phyloP scores from a whole-genome alignment of 257 asterid species.

The Solanum habrochaites region DNA sequence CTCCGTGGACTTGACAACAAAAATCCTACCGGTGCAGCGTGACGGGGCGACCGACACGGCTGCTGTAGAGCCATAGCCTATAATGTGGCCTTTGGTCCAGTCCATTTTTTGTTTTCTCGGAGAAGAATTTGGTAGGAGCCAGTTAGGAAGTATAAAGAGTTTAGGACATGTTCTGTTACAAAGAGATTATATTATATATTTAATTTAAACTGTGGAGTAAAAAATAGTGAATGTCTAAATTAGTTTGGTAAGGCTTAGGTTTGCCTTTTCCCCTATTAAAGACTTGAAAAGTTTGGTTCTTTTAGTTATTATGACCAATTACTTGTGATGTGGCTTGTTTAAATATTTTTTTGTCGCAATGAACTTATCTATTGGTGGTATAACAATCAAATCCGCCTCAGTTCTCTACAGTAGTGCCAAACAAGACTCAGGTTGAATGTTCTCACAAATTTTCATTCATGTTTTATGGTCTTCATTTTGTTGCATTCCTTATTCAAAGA shows the following conservation, averaged over 20 bases:
- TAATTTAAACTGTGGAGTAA: background rate
- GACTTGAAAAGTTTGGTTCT: too few species aligned
- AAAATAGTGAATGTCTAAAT: background rate
- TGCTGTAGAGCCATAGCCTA: conserved; percentile 65
- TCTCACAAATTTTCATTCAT: too few species aligned
- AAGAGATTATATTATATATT: background rate
- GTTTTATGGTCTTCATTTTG: too few species aligned
- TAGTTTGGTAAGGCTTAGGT: background rate
- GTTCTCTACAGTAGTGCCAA: too few species aligned
- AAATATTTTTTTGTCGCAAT: background rate
- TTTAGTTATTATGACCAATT: too few species aligned
- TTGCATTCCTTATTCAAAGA: too few species aligned
- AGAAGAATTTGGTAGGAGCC: background rate
- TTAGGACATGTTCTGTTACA: conserved; percentile 1
- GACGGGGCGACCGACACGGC: conserved; percentile 38
- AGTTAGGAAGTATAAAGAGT: background rate
- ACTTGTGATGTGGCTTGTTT: background rate
- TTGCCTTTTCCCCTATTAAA: too few species aligned
- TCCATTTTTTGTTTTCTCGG: conserved; percentile 10
- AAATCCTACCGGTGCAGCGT: conserved; percentile 7
- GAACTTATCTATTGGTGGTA: background rate
- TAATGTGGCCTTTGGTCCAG: conserved; percentile 57
- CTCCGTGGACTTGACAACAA: conserved; percentile 61
- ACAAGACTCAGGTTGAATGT: too few species aligned
- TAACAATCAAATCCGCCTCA: too few species aligned